Percentiles rank a stretch among this genome's conserved stretches.
phyloP scores from a whole-genome alignment of 2,329 filamentous ascomycete species.

The Colletotrichum graminicola region DNA sequence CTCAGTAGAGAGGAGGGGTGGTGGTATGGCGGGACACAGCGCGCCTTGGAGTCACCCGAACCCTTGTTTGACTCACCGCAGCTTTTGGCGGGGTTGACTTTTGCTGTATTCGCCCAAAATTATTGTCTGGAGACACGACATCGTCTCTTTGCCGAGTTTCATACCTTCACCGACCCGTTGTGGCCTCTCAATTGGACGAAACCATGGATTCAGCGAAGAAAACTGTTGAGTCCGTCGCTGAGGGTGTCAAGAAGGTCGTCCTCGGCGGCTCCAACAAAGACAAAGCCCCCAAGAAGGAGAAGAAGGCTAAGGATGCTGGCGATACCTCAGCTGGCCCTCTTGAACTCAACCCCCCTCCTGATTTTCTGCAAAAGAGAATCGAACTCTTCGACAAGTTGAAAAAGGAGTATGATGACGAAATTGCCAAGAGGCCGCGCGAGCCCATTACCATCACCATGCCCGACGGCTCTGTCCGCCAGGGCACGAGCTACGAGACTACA shows the following conservation, averaged over 20 bases:
- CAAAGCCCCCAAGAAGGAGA: constrained; percentile 67
- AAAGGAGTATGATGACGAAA: constrained; percentile 83
- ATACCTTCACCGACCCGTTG: constrained; percentile 16
- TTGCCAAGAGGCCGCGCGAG: constrained; percentile 77
- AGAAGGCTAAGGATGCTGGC: constrained; percentile 54
- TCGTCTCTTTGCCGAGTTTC: constrained; percentile 6
- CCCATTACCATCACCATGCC: constrained; percentile 80
- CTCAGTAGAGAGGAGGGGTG: background rate
- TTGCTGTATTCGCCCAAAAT: constrained; percentile 34
- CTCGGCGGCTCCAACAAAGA: constrained; percentile 60
- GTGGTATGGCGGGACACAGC: constrained; percentile 9
- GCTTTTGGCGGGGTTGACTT: constrained; percentile 42
- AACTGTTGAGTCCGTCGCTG: constrained; percentile 62
- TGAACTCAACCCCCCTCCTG: constrained; percentile 70
- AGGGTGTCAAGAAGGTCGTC: constrained; percentile 71
- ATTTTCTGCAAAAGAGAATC: constrained; percentile 86
- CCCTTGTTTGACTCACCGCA: constrained; percentile 40
- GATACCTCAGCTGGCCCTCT: constrained; percentile 57
- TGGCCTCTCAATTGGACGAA: constrained; percentile 32
- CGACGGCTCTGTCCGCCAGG: constrained; percentile 77
- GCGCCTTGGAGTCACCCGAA: constrained; percentile 26
- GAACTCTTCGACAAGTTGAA: constrained; percentile 91
- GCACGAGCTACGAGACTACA: constrained; percentile 92
- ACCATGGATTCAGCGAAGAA: constrained; percentile 63
- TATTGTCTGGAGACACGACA: constrained; percentile 7